A percentile compares a stretch with the other conserved stretches of the same genome.
These are phyloP conservation scores for Podosphaera fusca DNA, from an alignment of 2,329 filamentous ascomycete genomes.

Conservation along the genomic window DNA sequence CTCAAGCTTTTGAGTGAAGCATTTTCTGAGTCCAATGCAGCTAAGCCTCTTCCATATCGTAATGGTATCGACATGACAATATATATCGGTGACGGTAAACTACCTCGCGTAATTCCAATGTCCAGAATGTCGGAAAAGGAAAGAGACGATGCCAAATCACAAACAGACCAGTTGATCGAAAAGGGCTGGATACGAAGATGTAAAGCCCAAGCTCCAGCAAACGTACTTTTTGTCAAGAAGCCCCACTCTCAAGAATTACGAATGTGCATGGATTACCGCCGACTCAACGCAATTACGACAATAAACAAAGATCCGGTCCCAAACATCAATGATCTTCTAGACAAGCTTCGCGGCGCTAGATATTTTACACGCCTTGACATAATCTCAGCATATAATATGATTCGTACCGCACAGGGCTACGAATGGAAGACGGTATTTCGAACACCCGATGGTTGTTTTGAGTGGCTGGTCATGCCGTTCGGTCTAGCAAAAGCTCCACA, in stretches of 20 bases:
- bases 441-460: background rate
- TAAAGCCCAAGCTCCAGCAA: background rate
- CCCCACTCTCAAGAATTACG: background rate
- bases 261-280: background rate
- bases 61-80: background rate
- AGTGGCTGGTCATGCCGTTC: background rate
- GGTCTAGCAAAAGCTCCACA: background rate
- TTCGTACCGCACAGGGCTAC: background rate
- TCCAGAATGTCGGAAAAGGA: background rate
- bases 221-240: background rate
- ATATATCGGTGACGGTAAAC: background rate
- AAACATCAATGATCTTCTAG: background rate
- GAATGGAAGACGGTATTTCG: background rate
- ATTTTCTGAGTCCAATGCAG: background rate
- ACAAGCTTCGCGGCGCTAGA: background rate
- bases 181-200: background rate
- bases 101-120: background rate
- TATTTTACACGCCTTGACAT: background rate
- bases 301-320: conserved; percentile 1
- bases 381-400: background rate
- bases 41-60: background rate
- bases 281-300: background rate
- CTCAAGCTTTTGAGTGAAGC: background rate
- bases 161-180: background rate
- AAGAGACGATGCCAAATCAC: background rate